Base-by-base conservation (phyloP, 768 basidiomycete genomes). In the Mycena rebaudengoi region DNA sequence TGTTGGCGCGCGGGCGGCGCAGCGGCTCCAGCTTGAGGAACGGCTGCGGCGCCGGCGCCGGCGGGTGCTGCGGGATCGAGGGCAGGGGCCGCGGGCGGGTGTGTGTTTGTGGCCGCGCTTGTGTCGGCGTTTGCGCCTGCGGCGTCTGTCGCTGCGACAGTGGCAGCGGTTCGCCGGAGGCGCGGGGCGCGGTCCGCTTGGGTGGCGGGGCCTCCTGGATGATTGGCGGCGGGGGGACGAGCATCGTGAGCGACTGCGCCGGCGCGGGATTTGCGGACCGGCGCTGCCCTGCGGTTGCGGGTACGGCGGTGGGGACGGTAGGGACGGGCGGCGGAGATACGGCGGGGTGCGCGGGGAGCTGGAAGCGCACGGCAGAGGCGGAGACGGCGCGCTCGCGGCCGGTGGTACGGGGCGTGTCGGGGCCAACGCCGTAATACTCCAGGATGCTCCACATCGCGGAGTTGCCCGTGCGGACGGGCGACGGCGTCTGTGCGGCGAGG, bases 361-460 rank as follows among this genome's bases (percentile, higher is more conserved):
- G 21, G 14, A 39, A 35, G 50, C n/a, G n/a, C n/a, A n/a, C n/a
- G n/a, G n/a, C n/a, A n/a, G n/a, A n/a, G n/a, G n/a, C n/a, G n/a
- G n/a, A n/a, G n/a, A n/a, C n/a, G n/a, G n/a, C n/a, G n/a, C n/a
- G n/a, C n/a, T n/a, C n/a, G n/a, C n/a, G n/a, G 28, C 25, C 50
- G 23, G 58, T 2, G 28, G 49, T 33, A 43, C 39, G 29, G 7
- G 60, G 52, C 23, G 51, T 53, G 44, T 62, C 60, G 12, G 60
- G 60, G 21, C 1, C 20, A 20, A 48, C 43, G 18, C 60, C 60
- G 28, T 62, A 62, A 40, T 54, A 62, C 20, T 54, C 60, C 11
- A 62, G 51, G n/a, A 62, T 32, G 28, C 52, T 40, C 60, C 60
- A 62, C 35, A 52, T 62, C 37, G 60, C 44, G 1, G 60, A 62